Conservation (phyloP, 2,329 filamentous ascomycete species). For the Erysiphe pulchra region DNA sequence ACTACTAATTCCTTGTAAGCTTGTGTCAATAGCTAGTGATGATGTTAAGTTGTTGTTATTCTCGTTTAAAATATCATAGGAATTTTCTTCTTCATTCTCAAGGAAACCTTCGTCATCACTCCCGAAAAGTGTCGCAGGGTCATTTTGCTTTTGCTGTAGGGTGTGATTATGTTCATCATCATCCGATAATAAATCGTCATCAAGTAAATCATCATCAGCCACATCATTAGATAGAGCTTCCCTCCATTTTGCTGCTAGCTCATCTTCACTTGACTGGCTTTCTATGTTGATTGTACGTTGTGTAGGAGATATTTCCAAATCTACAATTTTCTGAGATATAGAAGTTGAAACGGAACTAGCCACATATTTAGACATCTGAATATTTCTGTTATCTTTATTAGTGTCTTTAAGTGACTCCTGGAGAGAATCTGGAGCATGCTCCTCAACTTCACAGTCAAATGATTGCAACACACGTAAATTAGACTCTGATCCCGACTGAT, state of each 20-base stretch:
- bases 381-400: too few relatives aligned
- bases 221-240: constrained; percentile 25
- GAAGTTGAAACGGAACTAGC: too few relatives aligned
- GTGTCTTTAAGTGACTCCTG: too few relatives aligned
- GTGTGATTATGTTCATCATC: constrained; percentile 20
- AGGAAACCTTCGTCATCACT: constrained; percentile 74
- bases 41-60: constrained; percentile 9
- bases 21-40: constrained; percentile 8
- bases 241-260: constrained; percentile 58
- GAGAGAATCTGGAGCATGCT: too few relatives aligned
- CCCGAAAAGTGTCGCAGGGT: constrained; percentile 41
- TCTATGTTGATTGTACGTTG: constrained; percentile 3
- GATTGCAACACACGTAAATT: too few relatives aligned
- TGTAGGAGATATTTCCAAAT: too few relatives aligned
- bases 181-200: constrained; percentile 31
- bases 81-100: constrained; percentile 22
- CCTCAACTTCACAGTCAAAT: too few relatives aligned
- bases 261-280: constrained; percentile 21
- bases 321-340: too few relatives aligned
- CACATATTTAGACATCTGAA: too few relatives aligned
- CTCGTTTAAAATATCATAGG: constrained; percentile 7
- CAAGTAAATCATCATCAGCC: constrained; percentile 20
- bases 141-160: constrained; percentile 22
- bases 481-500: too few relatives aligned
- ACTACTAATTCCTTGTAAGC: constrained; percentile 11